Evolutionary conservation across 2,329 filamentous ascomycete species (phyloP).

Genomic region (Beauveria brongniartii): DNA sequence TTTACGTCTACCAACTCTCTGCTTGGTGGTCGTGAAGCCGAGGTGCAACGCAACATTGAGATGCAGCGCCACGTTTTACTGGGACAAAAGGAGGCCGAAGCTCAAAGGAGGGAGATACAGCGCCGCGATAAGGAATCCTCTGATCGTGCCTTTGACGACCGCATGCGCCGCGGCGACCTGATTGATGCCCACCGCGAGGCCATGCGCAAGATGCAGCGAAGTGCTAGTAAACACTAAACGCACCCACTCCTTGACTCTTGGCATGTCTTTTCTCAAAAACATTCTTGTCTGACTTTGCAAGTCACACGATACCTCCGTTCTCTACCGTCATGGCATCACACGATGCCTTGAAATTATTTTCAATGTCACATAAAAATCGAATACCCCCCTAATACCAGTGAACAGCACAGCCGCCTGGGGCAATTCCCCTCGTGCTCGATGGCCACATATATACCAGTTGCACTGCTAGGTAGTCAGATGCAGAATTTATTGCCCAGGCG

Average conservation of each 20-base stretch:
- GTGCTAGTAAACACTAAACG: slow-evolving; percentile 21
- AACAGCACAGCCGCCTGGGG: neutral
- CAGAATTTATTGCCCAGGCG: neutral
- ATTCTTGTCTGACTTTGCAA: neutral
- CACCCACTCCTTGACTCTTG: neutral
- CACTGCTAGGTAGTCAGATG: neutral
- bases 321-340: neutral
- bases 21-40: slow-evolving; percentile 28
- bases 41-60: slow-evolving; percentile 42
- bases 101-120: slow-evolving; percentile 50
- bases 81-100: slow-evolving; percentile 54
- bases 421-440: neutral
- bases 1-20: slow-evolving; percentile 27
- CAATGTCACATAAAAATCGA: neutral
- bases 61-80: slow-evolving; percentile 48
- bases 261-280: neutral
- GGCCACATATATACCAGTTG: neutral
- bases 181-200: slow-evolving; percentile 70
- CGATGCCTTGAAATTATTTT: neutral
- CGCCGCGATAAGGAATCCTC: slow-evolving; percentile 47
- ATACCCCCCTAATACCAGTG: neutral
- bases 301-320: neutral
- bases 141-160: slow-evolving; percentile 60
- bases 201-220: slow-evolving; percentile 67
- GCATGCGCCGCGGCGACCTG: slow-evolving; percentile 69